Conservation (phyloP, 805 yeast genomes). For the Hyphopichia homilentoma region DNA sequence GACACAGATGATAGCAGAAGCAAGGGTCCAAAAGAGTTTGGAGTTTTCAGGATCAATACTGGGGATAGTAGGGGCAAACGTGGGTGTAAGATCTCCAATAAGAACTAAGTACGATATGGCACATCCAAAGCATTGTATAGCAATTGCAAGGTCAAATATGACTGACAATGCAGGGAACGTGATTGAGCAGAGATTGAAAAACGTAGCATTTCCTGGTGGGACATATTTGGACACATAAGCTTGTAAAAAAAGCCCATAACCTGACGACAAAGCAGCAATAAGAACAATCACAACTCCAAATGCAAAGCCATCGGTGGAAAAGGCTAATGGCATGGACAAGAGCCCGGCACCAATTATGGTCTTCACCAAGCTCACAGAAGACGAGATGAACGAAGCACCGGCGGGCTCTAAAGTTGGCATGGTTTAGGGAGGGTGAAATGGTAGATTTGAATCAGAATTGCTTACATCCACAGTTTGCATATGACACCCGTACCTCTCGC, state of each 20-base stretch:
- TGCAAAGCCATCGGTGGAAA: constrained; percentile 61
- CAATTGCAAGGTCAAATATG: constrained; percentile 64
- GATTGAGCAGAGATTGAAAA: constrained; percentile 63
- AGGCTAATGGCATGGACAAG: constrained; percentile 71
- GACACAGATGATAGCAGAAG: constrained; percentile 39
- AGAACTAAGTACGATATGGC: constrained; percentile 65
- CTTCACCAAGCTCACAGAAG: constrained; percentile 64
- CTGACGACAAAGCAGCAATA: constrained; percentile 62
- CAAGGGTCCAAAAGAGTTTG: constrained; percentile 60
- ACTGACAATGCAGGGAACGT: constrained; percentile 61
- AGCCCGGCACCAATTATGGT: constrained; percentile 82
- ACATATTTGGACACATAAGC: constrained; percentile 55
- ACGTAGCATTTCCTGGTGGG: constrained; percentile 61
- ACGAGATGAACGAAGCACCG: constrained; percentile 53
- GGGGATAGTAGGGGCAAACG: constrained; percentile 35
- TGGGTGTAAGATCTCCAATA: constrained; percentile 70
- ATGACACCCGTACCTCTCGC: no score
- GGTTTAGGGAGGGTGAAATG: constrained; percentile 3
- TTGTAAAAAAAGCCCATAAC: constrained; percentile 64
- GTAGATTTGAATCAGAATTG: not conserved
- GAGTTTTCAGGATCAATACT: constrained; percentile 16
- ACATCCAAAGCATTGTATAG: constrained; percentile 69
- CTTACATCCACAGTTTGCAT: no score
- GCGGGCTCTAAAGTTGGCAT: constrained; percentile 13
- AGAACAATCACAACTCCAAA: constrained; percentile 54